A percentile compares a stretch with the other conserved stretches of the same genome.
Conservation (phyloP, 768 basidiomycete species). For the Hygrophorus pudorinus region DNA sequence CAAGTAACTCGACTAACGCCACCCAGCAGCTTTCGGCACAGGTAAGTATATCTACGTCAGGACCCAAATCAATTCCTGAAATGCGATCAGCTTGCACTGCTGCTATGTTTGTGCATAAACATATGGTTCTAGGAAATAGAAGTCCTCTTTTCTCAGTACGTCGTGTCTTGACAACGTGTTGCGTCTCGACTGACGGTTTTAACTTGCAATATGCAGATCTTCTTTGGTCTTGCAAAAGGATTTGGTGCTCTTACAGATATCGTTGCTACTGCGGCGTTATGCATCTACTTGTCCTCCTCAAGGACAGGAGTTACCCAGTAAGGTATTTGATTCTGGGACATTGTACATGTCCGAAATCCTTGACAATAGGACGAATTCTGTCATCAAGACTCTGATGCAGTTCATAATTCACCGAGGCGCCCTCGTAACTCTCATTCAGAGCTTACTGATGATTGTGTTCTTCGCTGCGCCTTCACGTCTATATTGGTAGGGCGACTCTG, state of each 20-base stretch:
- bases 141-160: conserved; percentile 19
- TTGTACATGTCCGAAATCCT: background rate
- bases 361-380: conserved; percentile 24
- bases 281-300: conserved; percentile 25
- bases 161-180: background rate
- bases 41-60: background rate
- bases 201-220: conserved; percentile 19
- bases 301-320: conserved; percentile 30
- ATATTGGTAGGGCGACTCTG: conserved; percentile 23
- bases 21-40: conserved; percentile 7
- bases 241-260: conserved; percentile 34
- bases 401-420: conserved; percentile 33
- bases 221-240: conserved; percentile 35
- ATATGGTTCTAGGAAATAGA: conserved; percentile 1
- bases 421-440: conserved; percentile 34
- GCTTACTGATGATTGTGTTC: conserved; percentile 29
- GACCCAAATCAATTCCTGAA: background rate
- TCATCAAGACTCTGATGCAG: conserved; percentile 30
- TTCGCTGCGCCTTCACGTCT: conserved; percentile 25
- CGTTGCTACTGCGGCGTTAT: conserved; percentile 35
- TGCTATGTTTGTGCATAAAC: conserved; percentile 7
- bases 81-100: conserved; percentile 5
- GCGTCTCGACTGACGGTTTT: background rate
- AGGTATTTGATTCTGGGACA: conserved; percentile 4
- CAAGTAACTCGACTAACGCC: background rate